Evolutionary conservation across 2,329 filamentous ascomycete species (phyloP), one percentile per base, ranked within the genome.

Genomic region (Trichoderma gracile): DNA sequence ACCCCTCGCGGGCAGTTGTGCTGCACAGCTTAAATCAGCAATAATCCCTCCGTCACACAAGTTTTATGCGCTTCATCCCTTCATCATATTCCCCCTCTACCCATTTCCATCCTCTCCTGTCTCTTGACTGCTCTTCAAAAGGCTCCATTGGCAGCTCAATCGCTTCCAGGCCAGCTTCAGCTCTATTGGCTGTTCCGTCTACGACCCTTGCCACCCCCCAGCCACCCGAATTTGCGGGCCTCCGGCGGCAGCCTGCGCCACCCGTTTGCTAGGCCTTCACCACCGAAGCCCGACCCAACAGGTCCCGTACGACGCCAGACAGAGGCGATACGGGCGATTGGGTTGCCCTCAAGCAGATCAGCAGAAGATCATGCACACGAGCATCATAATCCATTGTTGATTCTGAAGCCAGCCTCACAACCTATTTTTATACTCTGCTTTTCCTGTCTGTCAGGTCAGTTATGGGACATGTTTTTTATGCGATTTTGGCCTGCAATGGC

Each of bases 171-270:
- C 54, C 43, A 52, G 61, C 33, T 30, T 54, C 27, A 63, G 45
- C 33, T 60, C 42, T 43, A n/a, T 15, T 40, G 59, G 42, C 53
- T 45, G 30, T 55, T 30, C 30, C 30, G 30, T 30, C 30, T 30
- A 30, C 30, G 9, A 64, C 47, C 61, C 65, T 23, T 66, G 53
- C 21, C 43, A 33, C 30, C 30, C 30, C 30, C 65, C 65, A 66
- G 54, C 65, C 65, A 49, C 65, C 65, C 65, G 65, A 53, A 30
- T 65, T 52, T 59, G 65, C 60, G 54, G 65, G 57, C 64, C 25
- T 40, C 54, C 58, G 58, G 47, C 60, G 60, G 64, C 54, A 49
- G 65, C 33, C 42, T 66, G 65, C 65, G 65, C 65, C 65, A 66
- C 65, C 65, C 65, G 65, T 63, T 58, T 62, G 58, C 52, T 57